Conservation (phyloP, 495 filamentous ascomycete species). For the Parathielavia appendiculata region DNA sequence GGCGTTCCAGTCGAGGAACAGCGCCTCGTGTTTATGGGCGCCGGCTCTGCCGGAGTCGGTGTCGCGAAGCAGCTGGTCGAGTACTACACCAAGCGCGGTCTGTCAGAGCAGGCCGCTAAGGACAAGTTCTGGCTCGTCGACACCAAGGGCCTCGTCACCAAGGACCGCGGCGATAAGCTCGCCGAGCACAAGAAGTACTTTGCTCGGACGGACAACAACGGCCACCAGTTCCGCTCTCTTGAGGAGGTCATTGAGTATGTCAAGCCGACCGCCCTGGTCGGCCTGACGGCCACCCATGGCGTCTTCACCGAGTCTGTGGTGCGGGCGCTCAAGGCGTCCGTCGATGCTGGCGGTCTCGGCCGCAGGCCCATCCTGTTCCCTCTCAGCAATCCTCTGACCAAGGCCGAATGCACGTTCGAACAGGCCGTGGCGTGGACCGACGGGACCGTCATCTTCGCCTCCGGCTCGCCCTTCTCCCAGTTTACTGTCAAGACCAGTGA, state of each 20-base stretch:
- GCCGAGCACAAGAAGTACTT: conserved; percentile 99
- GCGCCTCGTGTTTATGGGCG: conserved; percentile 91
- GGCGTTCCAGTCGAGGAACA: conserved; percentile 84
- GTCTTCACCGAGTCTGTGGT: conserved; percentile 89
- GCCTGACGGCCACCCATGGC: conserved; percentile 88
- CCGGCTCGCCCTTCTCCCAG: conserved; percentile 86
- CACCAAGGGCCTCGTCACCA: conserved; percentile 90
- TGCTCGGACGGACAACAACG: conserved; percentile 85
- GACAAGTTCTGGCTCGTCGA: conserved; percentile 97
- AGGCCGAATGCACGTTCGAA: conserved; percentile 96
- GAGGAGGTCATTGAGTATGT: conserved; percentile 91
- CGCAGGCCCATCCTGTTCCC: conserved; percentile 85
- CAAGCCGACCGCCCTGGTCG: conserved; percentile 89
- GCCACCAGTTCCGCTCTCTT: conserved; percentile 81
- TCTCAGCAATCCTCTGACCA: conserved; percentile 87
- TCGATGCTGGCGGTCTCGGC: conserved; percentile 65
- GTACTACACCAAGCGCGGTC: conserved; percentile 87
- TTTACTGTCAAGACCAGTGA: conserved; percentile 58
- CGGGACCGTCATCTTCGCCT: conserved; percentile 86
- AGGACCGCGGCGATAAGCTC: conserved; percentile 87
- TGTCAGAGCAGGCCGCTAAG: conserved; percentile 85
- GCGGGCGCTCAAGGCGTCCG: conserved; percentile 64
- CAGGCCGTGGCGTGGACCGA: conserved; percentile 84
- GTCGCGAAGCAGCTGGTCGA: conserved; percentile 96
- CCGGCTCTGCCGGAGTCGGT: conserved; percentile 90